Base-by-base conservation (phyloP, 345 rosid genomes). In the Ceriops zippeliana region DNA sequence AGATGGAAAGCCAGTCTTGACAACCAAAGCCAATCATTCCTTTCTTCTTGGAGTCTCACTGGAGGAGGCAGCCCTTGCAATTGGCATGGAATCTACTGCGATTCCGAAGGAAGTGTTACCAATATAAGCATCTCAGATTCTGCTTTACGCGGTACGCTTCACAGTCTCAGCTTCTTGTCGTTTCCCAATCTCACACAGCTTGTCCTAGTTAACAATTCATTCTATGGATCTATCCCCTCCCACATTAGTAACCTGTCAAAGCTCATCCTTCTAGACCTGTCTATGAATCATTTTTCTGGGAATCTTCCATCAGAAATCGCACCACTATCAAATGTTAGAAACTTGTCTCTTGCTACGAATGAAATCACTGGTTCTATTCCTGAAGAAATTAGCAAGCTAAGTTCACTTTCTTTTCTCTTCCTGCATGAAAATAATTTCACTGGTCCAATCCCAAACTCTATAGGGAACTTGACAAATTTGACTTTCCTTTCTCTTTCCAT, bases 181-280 rank as follows among this genome's bases (percentile, higher is more conserved):
- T 68, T 80, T 57, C 72, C 71, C 0, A 38, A 63, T 42, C 35
- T 80, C 51, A 20, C 15, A 7, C 0, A 21, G 0, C 66, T 74
- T 5, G 11, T 30, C 5, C 60, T 76, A 19, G 5, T 0, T 4
- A 54, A 66, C 21, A 70, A 73, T 57, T 73, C 59, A 3, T 38
- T 77, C 16, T 76, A 58, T 1, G 81, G 78, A 10, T 11, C 37
- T 69, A 63, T 80, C 52, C 76, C 81, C 17, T 16, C 76, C 1
- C 63, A 31, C 17, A 27, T 80, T 1, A 27, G 62, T 7, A 66
- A 70, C 20, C 80, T 80, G 13, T 51, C 73, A 37, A 69, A 63
- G 20, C 67, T 80, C 52, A 5, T 54, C 52, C 5, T 2, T 56
- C 75, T 80, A 7, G 68, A 76, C 20, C 21, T 80, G 61, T 31